Base-by-base conservation (phyloP, 768 basidiomycete genomes). In the Lactarius evosmus region DNA sequence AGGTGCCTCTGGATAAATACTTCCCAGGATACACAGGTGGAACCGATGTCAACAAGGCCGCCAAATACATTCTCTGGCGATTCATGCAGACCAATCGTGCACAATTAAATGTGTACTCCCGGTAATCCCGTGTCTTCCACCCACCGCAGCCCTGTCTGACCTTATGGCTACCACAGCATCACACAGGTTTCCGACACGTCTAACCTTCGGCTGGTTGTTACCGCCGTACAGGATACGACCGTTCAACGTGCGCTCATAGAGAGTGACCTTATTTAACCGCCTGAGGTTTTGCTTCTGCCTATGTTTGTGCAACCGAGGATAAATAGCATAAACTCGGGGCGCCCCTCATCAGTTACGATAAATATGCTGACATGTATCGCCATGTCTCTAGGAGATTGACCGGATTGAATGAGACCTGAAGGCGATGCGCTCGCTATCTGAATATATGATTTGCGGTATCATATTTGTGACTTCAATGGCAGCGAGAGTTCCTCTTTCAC, bases 141-240 rank as follows among this genome's bases (percentile, higher is more conserved):
- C 33, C 16, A 19, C 5, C 7, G 5, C 3, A 41, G 40, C 22
- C 29, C 11, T 1, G 46, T 3, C 40, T 65, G 25, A 4, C 19
- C 17, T 14, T 7, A 7, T 17, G 40, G 38, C 30, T 4, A 14
- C 9, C 29, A 44, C 67, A 88, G 87, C 79, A 71, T 93, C 60
- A 92, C 91, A 11, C 89, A 93, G 74, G 91, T 91, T 29, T 93
- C 91, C 33, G 92, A 94, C 74, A 93, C 91, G 30, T 84, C 83
- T 4, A 93, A 93, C 72, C 87, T 93, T 55, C 75, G 82, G 53
- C 77, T 93, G 0, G 89, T 93, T 19, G 92, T 93, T 66, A 88
- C 88, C 0, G 89, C 90, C 0, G 90, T 93, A 51, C 93, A 93
- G 75, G 93, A 95, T 75, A 94, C 91, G 17, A 93, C 94, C 57